A percentile compares a stretch with the other conserved stretches of the same genome.
Evolutionary conservation across 2,329 filamentous ascomycete genomes (phyloP).

Genomic region (Colletotrichum sp.): DNA sequence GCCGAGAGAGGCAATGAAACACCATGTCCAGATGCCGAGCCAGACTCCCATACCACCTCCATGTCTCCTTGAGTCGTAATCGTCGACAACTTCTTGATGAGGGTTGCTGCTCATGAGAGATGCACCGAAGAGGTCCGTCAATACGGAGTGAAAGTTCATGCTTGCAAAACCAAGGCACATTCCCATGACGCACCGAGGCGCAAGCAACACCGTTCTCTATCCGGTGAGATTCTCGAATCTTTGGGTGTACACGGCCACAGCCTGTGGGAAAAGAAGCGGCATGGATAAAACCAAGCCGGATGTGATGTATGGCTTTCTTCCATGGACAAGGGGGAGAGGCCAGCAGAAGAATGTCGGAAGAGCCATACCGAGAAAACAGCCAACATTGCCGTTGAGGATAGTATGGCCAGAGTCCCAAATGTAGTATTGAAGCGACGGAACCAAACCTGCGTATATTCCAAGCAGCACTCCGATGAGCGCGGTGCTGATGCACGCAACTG

Average conservation of each 20-base stretch:
- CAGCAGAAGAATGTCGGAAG: slow-evolving; percentile 74
- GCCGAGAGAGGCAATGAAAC: slow-evolving; percentile 73
- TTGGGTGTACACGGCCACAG: slow-evolving; percentile 63
- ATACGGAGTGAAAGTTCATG: slow-evolving; percentile 75
- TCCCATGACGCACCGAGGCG: slow-evolving; percentile 70
- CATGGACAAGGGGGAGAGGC: slow-evolving; percentile 77
- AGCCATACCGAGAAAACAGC: slow-evolving; percentile 73
- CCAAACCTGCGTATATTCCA: slow-evolving; percentile 79
- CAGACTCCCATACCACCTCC: slow-evolving; percentile 82
- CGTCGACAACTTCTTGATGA: slow-evolving; percentile 73
- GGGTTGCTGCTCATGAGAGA: slow-evolving; percentile 75
- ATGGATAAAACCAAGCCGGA: slow-evolving; percentile 71
- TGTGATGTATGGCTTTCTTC: slow-evolving; percentile 79
- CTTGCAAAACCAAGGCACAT: slow-evolving; percentile 75
- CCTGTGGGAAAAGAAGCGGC: slow-evolving; percentile 78
- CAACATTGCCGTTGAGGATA: slow-evolving; percentile 75
- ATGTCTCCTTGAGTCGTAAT: slow-evolving; percentile 73
- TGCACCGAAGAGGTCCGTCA: slow-evolving; percentile 78
- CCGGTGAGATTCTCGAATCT: slow-evolving; percentile 59
- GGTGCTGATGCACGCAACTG: slow-evolving; percentile 75
- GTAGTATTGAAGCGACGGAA: slow-evolving; percentile 80
- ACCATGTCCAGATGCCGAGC: slow-evolving; percentile 81
- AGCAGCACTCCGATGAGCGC: slow-evolving; percentile 72
- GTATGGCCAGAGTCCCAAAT: slow-evolving; percentile 72
- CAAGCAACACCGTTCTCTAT: slow-evolving; percentile 66